These are phyloP conservation scores for Erythrobasidium yunnanense DNA, from an alignment of 768 basidiomycete genomes.

Conservation along the genomic window DNA sequence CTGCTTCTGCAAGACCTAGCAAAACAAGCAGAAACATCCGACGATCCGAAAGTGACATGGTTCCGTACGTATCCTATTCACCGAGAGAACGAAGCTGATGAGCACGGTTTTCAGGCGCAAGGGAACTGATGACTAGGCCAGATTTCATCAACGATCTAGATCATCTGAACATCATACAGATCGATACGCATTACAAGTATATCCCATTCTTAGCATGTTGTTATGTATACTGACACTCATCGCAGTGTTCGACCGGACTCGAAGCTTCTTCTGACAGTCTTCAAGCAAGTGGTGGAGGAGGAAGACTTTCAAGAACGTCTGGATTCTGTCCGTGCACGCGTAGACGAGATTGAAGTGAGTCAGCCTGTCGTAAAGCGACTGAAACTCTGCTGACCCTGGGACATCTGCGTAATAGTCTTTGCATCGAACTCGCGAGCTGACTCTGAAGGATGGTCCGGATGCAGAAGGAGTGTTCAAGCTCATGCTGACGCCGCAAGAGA, in stretches of 20 bases:
- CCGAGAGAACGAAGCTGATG: neutral
- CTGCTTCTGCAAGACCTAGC: slow-evolving; percentile 36
- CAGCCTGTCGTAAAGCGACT: slow-evolving; percentile 48
- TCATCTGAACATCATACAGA: slow-evolving; percentile 60
- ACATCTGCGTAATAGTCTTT: slow-evolving; percentile 62
- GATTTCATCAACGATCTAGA: slow-evolving; percentile 67
- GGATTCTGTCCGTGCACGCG: neutral
- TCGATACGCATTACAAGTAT: slow-evolving; percentile 50
- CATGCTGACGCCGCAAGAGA: neutral
- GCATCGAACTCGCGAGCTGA: slow-evolving; percentile 50
- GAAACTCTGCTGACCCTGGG: slow-evolving; percentile 66
- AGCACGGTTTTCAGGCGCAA: slow-evolving; percentile 29
- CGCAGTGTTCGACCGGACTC: slow-evolving; percentile 67
- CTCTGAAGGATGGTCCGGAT: slow-evolving; percentile 8
- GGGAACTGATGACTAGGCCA: slow-evolving; percentile 62
- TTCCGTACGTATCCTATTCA: neutral
- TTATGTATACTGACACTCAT: slow-evolving; percentile 42
- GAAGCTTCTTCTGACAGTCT: slow-evolving; percentile 61
- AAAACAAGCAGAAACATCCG: slow-evolving; percentile 9
- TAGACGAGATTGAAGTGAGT: slow-evolving; percentile 2
- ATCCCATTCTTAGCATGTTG: slow-evolving; percentile 10
- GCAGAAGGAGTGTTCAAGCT: slow-evolving; percentile 27
- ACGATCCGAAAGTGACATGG: slow-evolving; percentile 9
- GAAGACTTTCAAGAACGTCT: slow-evolving; percentile 62
- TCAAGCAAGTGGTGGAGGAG: slow-evolving; percentile 58